Evolutionary conservation across 2,329 filamentous ascomycete genomes (phyloP).

Genomic region (Bisporella sp.): DNA sequence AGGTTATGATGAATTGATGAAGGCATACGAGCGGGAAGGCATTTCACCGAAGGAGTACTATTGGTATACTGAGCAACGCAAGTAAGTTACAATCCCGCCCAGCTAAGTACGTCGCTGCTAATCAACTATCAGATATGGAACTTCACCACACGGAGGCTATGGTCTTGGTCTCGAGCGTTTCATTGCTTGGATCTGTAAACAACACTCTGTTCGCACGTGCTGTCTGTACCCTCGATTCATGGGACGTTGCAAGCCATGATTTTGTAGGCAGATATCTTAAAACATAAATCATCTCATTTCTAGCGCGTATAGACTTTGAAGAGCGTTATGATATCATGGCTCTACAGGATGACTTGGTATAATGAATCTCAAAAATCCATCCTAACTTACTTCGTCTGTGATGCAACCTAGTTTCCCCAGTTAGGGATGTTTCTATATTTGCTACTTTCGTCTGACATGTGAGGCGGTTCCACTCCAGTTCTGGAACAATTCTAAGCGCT

Average conservation of each 20-base stretch:
- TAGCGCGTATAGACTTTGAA: neutral
- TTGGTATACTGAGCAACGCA: constrained; percentile 94
- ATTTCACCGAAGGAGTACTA: constrained; percentile 85
- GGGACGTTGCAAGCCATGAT: constrained; percentile 68
- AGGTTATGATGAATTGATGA: constrained; percentile 81
- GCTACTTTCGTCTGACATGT: too few species aligned
- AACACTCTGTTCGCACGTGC: constrained; percentile 57
- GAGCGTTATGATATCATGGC: neutral
- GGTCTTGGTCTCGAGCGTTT: constrained; percentile 83
- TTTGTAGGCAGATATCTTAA: neutral
- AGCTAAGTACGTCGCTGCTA: neutral
- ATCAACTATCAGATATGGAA: constrained; percentile 62
- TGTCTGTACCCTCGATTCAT: constrained; percentile 78
- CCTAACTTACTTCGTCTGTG: too few species aligned
- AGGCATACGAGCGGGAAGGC: constrained; percentile 77
- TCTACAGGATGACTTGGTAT: neutral
- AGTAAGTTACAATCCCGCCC: constrained; percentile 50
- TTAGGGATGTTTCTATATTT: too few species aligned
- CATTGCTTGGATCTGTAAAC: constrained; percentile 57
- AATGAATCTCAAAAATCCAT: too few species aligned
- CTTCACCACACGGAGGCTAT: constrained; percentile 74
- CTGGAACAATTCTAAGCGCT: too few species aligned
- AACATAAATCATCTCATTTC: too few species aligned
- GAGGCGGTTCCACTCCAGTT: too few species aligned
- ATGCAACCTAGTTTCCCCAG: too few species aligned